These are phyloP conservation scores for Coemansia sp. DNA, from an alignment of 192 early-diverging fungal species.

Conservation along the genomic window DNA sequence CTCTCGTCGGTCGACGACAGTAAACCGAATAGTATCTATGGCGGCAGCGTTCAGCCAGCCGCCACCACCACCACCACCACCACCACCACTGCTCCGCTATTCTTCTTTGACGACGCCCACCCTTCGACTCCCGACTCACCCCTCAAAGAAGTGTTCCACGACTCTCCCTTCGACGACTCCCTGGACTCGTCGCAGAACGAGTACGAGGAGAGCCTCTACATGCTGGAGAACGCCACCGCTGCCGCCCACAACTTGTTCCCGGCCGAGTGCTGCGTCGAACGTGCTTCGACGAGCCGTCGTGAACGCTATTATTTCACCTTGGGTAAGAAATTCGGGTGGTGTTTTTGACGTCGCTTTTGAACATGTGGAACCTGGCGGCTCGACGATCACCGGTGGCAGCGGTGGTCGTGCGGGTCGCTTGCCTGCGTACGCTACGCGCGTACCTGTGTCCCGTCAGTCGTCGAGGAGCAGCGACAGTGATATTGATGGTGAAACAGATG, in stretches of 20 bases:
- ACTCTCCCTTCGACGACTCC: neutral
- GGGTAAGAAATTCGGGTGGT: constrained; percentile 57
- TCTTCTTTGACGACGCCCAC: constrained; percentile 9
- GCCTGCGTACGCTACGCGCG: neutral
- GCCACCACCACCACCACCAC: neutral
- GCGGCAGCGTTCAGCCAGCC: constrained; percentile 27
- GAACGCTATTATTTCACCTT: constrained; percentile 52
- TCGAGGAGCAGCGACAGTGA: neutral
- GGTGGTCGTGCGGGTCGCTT: too few relatives aligned
- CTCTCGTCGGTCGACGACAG: constrained; percentile 31
- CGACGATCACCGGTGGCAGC: too few relatives aligned
- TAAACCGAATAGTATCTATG: constrained; percentile 49
- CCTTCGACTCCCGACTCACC: constrained; percentile 6
- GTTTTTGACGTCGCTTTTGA: constrained; percentile 50
- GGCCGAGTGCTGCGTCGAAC: constrained; percentile 50
- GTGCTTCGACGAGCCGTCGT: constrained; percentile 31
- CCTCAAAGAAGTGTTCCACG: neutral
- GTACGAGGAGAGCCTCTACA: constrained; percentile 12
- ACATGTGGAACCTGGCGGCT: constrained; percentile 24
- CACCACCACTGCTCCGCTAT: neutral
- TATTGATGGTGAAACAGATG: neutral
- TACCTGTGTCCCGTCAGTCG: neutral
- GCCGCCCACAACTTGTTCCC: constrained; percentile 17
- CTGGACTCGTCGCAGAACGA: neutral
- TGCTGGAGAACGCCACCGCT: constrained; percentile 9